A percentile compares a stretch with the other conserved stretches of the same genome.
phyloP scores from a whole-genome alignment of 116 monocot genomes.

The Dioscorea cayenensis region DNA sequence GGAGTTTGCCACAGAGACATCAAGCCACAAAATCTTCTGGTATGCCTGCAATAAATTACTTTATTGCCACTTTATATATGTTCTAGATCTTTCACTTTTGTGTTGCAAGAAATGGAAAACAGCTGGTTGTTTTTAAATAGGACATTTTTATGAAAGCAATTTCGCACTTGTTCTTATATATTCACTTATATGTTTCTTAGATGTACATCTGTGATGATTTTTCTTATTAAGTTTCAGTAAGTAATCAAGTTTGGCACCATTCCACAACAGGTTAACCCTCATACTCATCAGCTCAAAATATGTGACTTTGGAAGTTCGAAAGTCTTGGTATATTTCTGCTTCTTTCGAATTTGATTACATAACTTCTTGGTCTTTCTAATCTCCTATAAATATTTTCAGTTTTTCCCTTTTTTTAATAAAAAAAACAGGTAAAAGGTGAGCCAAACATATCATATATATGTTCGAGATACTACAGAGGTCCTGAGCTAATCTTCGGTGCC shows the following conservation, averaged over 20 bases:
- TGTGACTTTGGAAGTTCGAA: constrained; percentile 95
- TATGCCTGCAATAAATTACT: constrained; percentile 1
- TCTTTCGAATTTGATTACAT: background rate
- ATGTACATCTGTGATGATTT: no score
- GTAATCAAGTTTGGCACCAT: background rate
- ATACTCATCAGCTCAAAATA: constrained; percentile 83
- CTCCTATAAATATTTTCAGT: background rate
- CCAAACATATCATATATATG: constrained; percentile 93
- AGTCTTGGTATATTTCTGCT: constrained; percentile 56
- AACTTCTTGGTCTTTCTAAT: background rate
- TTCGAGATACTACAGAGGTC: constrained; percentile 87
- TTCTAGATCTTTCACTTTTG: background rate
- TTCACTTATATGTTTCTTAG: no score
- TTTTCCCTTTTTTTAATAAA: background rate
- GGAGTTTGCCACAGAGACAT: constrained; percentile 85
- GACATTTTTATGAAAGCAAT: no score
- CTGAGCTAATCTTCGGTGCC: constrained; percentile 90
- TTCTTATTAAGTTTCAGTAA: background rate
- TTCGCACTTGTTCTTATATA: no score
- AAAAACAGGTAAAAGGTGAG: constrained; percentile 74
- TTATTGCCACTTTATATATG: background rate
- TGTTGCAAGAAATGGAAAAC: background rate
- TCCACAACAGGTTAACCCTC: constrained; percentile 71
- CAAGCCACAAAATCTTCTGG: constrained; percentile 87
- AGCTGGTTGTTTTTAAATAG: no score